These are phyloP conservation scores for Tetrahymena malaccensis DNA, from an alignment of 73 alveolate genomes.

Conservation along the genomic window DNA sequence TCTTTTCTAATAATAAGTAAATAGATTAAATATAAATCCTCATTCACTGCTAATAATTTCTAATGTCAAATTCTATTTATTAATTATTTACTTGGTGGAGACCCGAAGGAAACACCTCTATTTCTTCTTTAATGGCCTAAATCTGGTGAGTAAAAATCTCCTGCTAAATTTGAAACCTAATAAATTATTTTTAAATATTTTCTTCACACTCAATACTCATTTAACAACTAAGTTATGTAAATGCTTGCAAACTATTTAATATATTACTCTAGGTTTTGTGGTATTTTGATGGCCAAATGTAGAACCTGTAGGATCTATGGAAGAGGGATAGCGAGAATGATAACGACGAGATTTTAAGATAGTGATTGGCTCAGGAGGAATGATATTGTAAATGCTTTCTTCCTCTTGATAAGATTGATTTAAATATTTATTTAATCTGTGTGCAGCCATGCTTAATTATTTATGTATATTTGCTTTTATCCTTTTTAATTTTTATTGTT, in stretches of 20 bases:
- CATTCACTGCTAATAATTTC: neutral
- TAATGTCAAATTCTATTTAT: neutral
- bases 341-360: neutral
- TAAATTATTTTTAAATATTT: neutral
- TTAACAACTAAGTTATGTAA: too few species aligned
- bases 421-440: neutral
- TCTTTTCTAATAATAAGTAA: neutral
- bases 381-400: neutral
- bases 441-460: neutral
- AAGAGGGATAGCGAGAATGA: neutral
- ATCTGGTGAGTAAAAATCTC: neutral
- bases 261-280: neutral
- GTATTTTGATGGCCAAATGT: neutral
- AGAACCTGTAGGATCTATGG: neutral
- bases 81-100: neutral
- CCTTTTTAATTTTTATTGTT: neutral
- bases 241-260: too few species aligned
- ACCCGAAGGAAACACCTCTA: neutral
- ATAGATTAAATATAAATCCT: neutral
- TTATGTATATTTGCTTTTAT: neutral
- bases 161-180: neutral
- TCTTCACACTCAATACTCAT: neutral
- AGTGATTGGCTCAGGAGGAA: neutral
- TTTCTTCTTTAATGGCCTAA: neutral
- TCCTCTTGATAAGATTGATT: neutral